These are phyloP conservation scores for Pelargonium cotyledonis DNA, from an alignment of 441 rosid species.

Conservation along the genomic window DNA sequence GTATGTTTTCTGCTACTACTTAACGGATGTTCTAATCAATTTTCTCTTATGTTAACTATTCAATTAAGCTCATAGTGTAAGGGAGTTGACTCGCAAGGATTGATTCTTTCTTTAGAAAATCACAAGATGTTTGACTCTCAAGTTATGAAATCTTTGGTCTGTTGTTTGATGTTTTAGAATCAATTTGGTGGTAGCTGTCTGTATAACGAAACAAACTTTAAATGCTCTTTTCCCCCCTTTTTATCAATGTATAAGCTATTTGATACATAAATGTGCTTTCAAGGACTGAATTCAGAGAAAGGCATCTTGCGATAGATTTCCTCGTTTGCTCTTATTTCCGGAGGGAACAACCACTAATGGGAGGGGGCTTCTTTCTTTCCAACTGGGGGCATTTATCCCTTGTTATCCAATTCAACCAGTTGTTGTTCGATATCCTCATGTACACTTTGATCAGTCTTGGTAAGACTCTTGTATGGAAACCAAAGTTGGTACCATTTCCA, in stretches of 20 bases:
- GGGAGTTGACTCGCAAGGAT: too few relatives aligned
- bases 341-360: conserved; percentile 99
- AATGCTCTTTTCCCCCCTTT: conserved; percentile 33
- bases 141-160: not conserved
- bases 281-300: conserved; percentile 97
- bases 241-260: conserved; percentile 60
- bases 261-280: conserved; percentile 95
- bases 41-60: too few relatives aligned
- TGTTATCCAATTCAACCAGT: conserved; percentile 83
- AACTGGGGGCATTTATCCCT: conserved; percentile 95
- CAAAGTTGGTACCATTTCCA: conserved; percentile 5
- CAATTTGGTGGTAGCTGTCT: not conserved
- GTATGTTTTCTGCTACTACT: not conserved
- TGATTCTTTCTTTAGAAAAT: not conserved
- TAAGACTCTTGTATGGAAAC: conserved; percentile 27
- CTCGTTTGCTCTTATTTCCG: conserved; percentile 82
- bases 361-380: conserved; percentile 71
- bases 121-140: not conserved
- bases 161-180: not conserved
- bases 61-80: too few relatives aligned
- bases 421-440: conserved; percentile 83
- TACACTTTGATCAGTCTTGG: conserved; percentile 99
- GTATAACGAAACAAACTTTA: conserved; percentile 29
- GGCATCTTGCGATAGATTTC: conserved; percentile 71
- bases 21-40: not conserved